Evolutionary conservation across 768 basidiomycete genomes (phyloP).

Genomic region (Royoungia palumana): DNA sequence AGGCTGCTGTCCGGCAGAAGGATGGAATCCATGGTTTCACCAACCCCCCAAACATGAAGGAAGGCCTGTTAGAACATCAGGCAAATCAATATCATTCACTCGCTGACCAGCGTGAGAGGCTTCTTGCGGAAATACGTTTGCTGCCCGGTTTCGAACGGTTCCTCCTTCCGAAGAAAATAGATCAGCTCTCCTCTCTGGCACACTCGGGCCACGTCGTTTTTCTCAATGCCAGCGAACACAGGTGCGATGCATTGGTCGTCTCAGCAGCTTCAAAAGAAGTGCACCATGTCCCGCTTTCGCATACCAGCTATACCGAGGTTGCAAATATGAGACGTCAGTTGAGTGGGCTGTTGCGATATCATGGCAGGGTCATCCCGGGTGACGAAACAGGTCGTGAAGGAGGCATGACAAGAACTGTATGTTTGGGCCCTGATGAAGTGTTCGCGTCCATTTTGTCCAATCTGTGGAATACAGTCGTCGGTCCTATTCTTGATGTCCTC

Average conservation of each 20-base stretch:
- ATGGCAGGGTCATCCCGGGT: background rate
- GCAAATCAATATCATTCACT: background rate
- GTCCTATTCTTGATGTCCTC: background rate
- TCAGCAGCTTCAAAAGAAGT: background rate
- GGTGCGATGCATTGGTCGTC: slow-evolving; percentile 1
- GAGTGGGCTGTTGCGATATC: background rate
- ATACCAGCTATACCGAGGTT: background rate
- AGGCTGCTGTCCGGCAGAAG: background rate
- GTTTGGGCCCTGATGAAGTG: background rate
- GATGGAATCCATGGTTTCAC: too few relatives aligned
- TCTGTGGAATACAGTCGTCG: background rate
- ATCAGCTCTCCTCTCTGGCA: background rate
- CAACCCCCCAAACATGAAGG: too few relatives aligned
- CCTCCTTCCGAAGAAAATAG: background rate
- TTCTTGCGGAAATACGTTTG: background rate
- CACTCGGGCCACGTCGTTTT: background rate
- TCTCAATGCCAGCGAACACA: background rate
- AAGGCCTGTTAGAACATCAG: background rate
- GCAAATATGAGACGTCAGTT: background rate
- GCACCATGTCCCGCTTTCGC: background rate
- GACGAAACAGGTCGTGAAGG: background rate
- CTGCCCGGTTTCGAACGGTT: background rate
- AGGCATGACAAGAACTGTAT: too few relatives aligned
- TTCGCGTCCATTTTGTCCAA: background rate
- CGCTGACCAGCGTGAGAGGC: background rate